Base-by-base conservation (phyloP, 306 rosid species). In the Amphicarpaea edgeworthii region DNA sequence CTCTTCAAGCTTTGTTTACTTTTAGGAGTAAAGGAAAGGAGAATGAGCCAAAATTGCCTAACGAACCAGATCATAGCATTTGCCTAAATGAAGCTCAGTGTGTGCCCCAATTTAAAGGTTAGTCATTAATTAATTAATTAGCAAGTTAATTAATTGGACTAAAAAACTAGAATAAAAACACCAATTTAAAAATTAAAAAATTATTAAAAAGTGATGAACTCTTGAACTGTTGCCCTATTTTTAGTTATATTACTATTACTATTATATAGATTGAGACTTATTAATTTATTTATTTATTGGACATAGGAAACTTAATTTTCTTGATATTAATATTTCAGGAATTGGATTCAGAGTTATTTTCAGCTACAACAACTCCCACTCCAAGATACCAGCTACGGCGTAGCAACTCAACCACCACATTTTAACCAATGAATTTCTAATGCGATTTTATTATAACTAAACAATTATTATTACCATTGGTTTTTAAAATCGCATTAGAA, bases 281-380 rank as follows among this genome's bases (percentile, higher is more conserved):
- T 68, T 30, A 2, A 30, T 30, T 30, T 30, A 30, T 30, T 30
- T 30, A 3, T 30, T 30, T 30, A 3, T 30, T 30, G 6, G 4
- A 30, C 37, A 4, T 6, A 5, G 5, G 42, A 38, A 8, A 12
- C 3, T 43, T 43, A 12, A 21, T 46, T 9, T 7, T 21, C 1
- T 50, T 67, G 6, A 16, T 69, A 23, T 66, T 53, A 23, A 65
- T 65, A 66, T 78, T 83, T 82, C 86, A 88, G 92, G 86, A 88
- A 24, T 24, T 37, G 67, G 89, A 84, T 1, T 30, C 47, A 19
- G 38, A 21, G 16, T 75, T 82, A 47, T 69, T 78, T 63, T 64
- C 79, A 51, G 28, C 24, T 51, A 15, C 71, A 62, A 17, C 38
- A 62, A 17, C 38, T 54, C 45, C 34, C 41, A 79, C 30, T 12